Conservation (phyloP, 164 flowering plant species). For the Berberis vulgaris region DNA sequence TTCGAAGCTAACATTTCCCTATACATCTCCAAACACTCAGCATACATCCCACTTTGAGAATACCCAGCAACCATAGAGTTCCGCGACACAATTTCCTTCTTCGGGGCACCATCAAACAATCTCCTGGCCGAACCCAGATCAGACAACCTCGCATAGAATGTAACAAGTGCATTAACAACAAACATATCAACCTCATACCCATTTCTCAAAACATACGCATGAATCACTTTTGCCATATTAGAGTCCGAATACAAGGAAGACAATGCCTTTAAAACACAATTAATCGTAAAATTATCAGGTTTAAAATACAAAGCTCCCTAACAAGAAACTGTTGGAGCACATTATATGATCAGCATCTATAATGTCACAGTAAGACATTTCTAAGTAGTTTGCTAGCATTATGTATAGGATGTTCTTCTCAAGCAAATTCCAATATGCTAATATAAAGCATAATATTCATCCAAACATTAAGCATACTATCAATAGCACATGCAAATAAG, state of each 20-base stretch:
- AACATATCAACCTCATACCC: constrained; percentile 51
- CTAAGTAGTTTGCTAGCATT: no score
- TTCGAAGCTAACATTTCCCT: constrained; percentile 40
- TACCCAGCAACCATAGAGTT: constrained; percentile 80
- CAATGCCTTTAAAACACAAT: constrained; percentile 55
- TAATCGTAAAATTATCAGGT: constrained; percentile 37
- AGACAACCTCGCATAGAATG: constrained; percentile 42
- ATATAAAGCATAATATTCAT: no score
- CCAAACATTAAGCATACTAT: no score
- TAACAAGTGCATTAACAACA: constrained; percentile 53
- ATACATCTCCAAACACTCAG: constrained; percentile 50
- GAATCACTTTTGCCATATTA: constrained; percentile 35
- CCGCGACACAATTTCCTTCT: constrained; percentile 76
- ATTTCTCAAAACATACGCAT: constrained; percentile 39
- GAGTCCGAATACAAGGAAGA: constrained; percentile 22
- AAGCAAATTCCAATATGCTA: no score
- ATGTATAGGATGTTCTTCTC: no score
- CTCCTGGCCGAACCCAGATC: constrained; percentile 41
- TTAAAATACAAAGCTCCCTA: constrained; percentile 5
- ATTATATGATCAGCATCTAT: no score
- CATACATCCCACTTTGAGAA: constrained; percentile 55
- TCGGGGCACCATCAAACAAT: constrained; percentile 47
- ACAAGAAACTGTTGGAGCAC: no score
- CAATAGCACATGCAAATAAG: no score
- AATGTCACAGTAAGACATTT: no score